Conservation (phyloP, 148 eudicot species). For the Chenopodium berlandieri region DNA sequence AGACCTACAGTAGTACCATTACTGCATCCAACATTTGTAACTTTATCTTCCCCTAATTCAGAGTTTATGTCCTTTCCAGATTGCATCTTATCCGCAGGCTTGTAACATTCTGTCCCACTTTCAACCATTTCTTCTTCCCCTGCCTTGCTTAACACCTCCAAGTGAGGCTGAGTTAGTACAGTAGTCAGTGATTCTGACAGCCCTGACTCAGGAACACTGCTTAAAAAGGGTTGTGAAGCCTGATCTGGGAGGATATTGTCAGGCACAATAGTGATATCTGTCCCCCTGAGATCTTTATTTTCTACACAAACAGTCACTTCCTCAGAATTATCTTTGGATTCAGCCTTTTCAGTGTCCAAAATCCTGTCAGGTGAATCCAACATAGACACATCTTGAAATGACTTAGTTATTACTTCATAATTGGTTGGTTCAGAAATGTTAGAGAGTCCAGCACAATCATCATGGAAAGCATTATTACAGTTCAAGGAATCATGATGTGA, state of each 20-base stretch:
- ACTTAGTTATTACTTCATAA: conserved; percentile 21
- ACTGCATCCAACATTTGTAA: conserved; percentile 22
- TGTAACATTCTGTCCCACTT: conserved; percentile 8
- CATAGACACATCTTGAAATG: conserved; percentile 18
- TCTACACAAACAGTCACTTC: conserved; percentile 25
- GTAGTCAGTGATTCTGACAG: conserved; percentile 11
- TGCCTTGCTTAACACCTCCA: conserved; percentile 8
- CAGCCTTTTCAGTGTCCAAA: conserved; percentile 18
- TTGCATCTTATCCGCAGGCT: conserved; percentile 4
- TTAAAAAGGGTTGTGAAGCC: conserved; percentile 25
- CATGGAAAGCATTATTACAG: conserved; percentile 25
- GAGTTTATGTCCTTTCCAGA: conserved; percentile 26
- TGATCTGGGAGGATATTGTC: conserved; percentile 25
- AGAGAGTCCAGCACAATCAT: conserved; percentile 22
- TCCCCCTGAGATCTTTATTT: conserved; percentile 16
- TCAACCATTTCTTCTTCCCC: conserved; percentile 4
- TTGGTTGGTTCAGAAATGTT: conserved; percentile 21
- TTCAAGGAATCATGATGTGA: conserved; percentile 20
- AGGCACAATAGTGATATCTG: conserved; percentile 19
- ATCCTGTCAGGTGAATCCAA: conserved; percentile 22
- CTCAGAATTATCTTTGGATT: conserved; percentile 19
- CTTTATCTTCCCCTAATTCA: conserved; percentile 28
- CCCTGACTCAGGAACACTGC: conserved; percentile 21
- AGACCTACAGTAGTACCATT: conserved; percentile 20
- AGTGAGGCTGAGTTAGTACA: conserved; percentile 2